Evolutionary conservation across 2,329 filamentous ascomycete genomes (phyloP), one percentile per base, ranked within the genome.

Genomic region (Colletotrichum lentis): DNA sequence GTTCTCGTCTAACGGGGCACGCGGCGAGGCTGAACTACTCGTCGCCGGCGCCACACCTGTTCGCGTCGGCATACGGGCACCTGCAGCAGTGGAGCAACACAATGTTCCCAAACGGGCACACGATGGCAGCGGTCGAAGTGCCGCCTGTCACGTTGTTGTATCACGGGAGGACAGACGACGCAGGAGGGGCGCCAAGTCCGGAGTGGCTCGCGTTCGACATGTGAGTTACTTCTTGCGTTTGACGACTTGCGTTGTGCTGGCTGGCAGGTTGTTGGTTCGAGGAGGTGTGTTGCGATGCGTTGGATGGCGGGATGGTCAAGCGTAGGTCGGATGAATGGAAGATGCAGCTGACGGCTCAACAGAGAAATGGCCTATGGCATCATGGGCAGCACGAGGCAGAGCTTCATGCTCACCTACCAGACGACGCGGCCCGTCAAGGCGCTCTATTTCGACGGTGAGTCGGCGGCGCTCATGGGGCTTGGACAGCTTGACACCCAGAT

Each of bases 311-410:
- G 7, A 10, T 7, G 27, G 27, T 31, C 27, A 7, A 31, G 27
- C 8, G 27, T 31, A 31, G 27, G 27, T 8, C 27, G 27, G 27
- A 31, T 10, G 27, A 31, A 31, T 8, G 27, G 27, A 6, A n/a
- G 7, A 11, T n/a, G 12, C 11, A 16, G 39, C 55, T 58, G 5
- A 58, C 27, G 22, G 43, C 24, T 20, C 53, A 6, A 18, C 50
- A 79, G 77, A 47, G 82, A 82, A 64, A 85, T 85, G 83, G 78
- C 82, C n/a, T 85, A 85, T 70, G 81, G 81, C 5, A 85, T 86
- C 69, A 84, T 84, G 79, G 83, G 83, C 22, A 75, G 74, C 0
- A 75, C 76, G 27, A 76, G 78, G 41, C 73, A 81, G 58, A 82
- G 80, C 10, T 79, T 80, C 66, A 76, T 85, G 75, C 76, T 85